Evolutionary conservation across 768 basidiomycete species (phyloP), one percentile per base, ranked within the genome.

Genomic region (Auricularia sp.): DNA sequence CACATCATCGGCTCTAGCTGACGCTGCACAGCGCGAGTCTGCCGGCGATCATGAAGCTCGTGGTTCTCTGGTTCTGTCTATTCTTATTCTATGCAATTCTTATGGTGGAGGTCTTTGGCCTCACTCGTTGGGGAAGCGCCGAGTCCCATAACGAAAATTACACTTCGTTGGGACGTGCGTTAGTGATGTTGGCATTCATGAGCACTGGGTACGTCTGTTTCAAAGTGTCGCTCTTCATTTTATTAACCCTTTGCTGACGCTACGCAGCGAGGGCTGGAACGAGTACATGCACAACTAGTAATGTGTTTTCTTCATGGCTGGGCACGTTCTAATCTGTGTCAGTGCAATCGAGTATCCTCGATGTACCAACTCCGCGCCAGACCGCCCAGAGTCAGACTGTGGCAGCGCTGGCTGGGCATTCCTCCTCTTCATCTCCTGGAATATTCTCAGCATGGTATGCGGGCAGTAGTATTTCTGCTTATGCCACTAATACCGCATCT

Each of bases 221-320:
- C 29, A 29, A 29, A 29, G 68, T 42, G 39, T 42, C 39, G 85
- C 77, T 16, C 36, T 21, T 29, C n/a, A 33, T 21, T 7, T 29
- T 8, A 37, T 45, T 10, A 18, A 3, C 59, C 63, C 11, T 37
- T 37, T 33, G 18, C 65, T 68, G 36, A 69, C 62, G 58, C 58
- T 18, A 63, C 68, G 6, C 68, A 94, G 94, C 8, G 95, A 98
- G 74, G 92, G 87, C 0, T 98, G 96, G 96, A 98, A 98, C 73
- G 86, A 88, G 69, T 97, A 88, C 73, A 98, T 98, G 96, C 95
- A 98, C 72, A 92, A 98, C 76, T 96, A 86, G 92, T 94, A 73
- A 8, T 65, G 14, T 36, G 10, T 10, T 8, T 14, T 39, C 24
- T 34, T 37, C 29, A 29, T 29, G 29, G 0, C 29, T 29, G 29